Evolutionary conservation across 163 green algal genomes (phyloP), one percentile per base, ranked within the genome.

Genomic region (Chloromonas sp.): DNA sequence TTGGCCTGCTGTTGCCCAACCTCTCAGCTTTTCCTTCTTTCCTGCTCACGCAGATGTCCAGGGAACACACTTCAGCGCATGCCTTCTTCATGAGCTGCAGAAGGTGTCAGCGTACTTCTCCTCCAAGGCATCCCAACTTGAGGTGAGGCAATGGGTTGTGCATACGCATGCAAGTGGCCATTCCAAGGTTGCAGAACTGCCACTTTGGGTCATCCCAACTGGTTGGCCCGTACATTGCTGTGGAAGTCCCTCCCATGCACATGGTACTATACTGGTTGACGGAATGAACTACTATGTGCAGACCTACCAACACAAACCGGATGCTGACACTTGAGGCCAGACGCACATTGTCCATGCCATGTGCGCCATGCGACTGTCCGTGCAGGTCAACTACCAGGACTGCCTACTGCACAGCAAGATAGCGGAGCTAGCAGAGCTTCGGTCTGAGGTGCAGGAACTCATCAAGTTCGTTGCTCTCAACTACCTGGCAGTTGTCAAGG

Each of bases 401-500:
- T 79, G 11, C 71, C 2, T 79, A 3, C 13, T 59, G 5, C 13
- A 36, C 11, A 58, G 71, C 66, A 74, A 36, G 13, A 2, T 3
- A 3, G 11, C 71, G 14, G 5, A 79, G 71, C 71, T 79, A 14
- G 5, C 36, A 36, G 71, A 79, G 71, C 5, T 79, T 11, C 71
- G 71, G 2, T 59, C 13, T 2, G 71, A 79, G 2, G 71, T 36
- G 11, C 71, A 79, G 71, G 71, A 79, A 14, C 71, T 79, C 71
- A 79, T 79, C 11, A 79, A 79, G 71, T 79, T 79, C 58, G 71
- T 79, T 11, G 71, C 71, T 14, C 91, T 98, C 15, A 98, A 98
- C 89, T 97, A 96, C 84, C 90, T 97, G 15, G 95, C 94, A 3
- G 94, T 97, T 5, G 81, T 88, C 60, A 88, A 88, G 85, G 92